phyloP scores from a whole-genome alignment of 257 asterid species.

The Gentiana straminea region DNA sequence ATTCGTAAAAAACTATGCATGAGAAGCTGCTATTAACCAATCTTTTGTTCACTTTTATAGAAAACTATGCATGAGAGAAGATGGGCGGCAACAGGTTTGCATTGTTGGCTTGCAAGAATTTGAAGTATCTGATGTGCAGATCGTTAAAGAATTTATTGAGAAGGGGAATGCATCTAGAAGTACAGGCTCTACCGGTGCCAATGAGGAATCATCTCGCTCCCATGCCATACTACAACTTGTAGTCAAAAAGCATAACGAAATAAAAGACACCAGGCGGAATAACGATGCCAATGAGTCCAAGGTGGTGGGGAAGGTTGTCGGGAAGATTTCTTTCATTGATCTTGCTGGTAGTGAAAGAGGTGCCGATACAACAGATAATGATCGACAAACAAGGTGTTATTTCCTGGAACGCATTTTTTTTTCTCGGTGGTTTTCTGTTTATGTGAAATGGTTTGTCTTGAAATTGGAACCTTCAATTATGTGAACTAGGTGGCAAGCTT shows the following conservation, averaged over 20 bases:
- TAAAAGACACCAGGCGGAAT: slow-evolving; percentile 69
- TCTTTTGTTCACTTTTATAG: slow-evolving; percentile 16
- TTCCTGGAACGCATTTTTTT: slow-evolving; percentile 2
- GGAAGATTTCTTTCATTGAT: slow-evolving; percentile 94
- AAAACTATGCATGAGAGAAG: slow-evolving; percentile 97
- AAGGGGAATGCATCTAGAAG: slow-evolving; percentile 88
- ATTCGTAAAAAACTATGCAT: no score
- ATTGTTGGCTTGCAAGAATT: slow-evolving; percentile 97
- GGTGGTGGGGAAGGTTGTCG: slow-evolving; percentile 65
- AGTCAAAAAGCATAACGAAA: slow-evolving; percentile 80
- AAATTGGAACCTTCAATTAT: not conserved
- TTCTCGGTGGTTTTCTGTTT: not conserved
- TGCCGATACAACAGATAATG: slow-evolving; percentile 98
- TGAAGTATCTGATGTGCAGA: slow-evolving; percentile 91
- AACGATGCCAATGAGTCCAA: slow-evolving; percentile 68
- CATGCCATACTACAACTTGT: slow-evolving; percentile 92
- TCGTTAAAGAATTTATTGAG: slow-evolving; percentile 85
- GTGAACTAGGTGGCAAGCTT: not conserved
- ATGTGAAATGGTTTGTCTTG: not conserved
- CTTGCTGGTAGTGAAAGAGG: slow-evolving; percentile 99
- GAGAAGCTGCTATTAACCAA: no score
- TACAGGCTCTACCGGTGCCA: slow-evolving; percentile 97
- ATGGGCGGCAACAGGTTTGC: slow-evolving; percentile 95
- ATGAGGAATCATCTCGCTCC: slow-evolving; percentile 97
- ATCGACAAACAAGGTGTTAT: slow-evolving; percentile 81